These are phyloP conservation scores for Penicillium frequentans DNA, from an alignment of 2,329 filamentous ascomycete genomes.

Conservation along the genomic window DNA sequence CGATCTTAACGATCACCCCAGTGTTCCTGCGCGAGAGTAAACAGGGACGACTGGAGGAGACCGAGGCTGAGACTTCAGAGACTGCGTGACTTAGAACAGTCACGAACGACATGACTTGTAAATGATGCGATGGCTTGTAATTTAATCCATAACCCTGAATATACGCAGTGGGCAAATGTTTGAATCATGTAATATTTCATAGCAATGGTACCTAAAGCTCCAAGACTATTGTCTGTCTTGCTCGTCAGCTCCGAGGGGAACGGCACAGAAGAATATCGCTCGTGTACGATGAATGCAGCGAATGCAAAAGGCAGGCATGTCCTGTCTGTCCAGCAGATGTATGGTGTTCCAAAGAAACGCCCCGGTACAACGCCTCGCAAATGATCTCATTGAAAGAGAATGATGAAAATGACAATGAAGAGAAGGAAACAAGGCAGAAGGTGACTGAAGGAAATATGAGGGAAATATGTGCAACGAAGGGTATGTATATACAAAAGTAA, in stretches of 20 bases:
- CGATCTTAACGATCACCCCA: constrained; percentile 29
- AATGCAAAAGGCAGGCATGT: neutral
- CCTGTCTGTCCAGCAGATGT: constrained; percentile 13
- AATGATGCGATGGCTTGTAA: neutral
- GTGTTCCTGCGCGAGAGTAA: constrained; percentile 16
- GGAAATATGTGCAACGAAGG: constrained; percentile 8
- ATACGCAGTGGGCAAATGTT: neutral
- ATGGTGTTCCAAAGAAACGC: constrained; percentile 1
- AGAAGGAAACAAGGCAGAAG: neutral
- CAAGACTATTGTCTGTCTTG: neutral
- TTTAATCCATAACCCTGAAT: neutral
- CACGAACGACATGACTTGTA: neutral
- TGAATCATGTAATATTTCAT: neutral
- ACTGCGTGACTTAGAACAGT: neutral
- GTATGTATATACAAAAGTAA: constrained; percentile 13
- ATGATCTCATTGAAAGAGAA: constrained; percentile 6
- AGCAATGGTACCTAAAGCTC: neutral
- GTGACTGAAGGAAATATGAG: neutral
- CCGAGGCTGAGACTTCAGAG: neutral
- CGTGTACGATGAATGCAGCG: neutral
- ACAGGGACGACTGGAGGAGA: neutral
- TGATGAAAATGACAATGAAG: neutral
- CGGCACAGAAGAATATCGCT: neutral
- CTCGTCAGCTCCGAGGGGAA: neutral
- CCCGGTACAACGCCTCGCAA: constrained; percentile 18